Percentiles rank a stretch among this genome's conserved stretches.
These are phyloP conservation scores for Solanum chiquidenum DNA, from an alignment of 257 asterid genomes.

Conservation along the genomic window DNA sequence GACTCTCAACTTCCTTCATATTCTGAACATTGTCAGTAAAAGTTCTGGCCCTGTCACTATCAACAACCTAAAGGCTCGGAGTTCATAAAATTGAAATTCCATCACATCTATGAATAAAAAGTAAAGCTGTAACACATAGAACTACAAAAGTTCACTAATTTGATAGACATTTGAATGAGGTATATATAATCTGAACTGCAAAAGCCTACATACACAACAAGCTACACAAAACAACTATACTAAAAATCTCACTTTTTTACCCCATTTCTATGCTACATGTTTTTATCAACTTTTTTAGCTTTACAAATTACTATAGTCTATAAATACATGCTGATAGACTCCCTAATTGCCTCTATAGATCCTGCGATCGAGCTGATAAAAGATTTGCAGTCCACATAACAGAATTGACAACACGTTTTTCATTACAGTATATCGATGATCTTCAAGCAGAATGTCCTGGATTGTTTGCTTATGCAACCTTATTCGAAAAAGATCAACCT, in stretches of 20 bases:
- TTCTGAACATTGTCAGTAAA: background rate
- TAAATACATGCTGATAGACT: background rate
- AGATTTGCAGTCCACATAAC: background rate
- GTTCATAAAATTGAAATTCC: background rate
- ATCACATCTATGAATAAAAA: background rate
- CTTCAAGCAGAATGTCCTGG: background rate
- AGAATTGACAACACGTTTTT: background rate
- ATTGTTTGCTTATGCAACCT: too few relatives aligned
- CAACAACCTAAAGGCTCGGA: background rate
- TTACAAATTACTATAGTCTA: conserved; percentile 8
- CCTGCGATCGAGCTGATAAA: background rate
- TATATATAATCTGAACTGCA: background rate
- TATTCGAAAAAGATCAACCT: too few relatives aligned
- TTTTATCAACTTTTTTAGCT: conserved; percentile 1
- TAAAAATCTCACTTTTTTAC: background rate
- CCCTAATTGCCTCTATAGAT: background rate
- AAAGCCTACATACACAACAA: background rate
- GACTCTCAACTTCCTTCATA: background rate
- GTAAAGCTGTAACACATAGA: background rate
- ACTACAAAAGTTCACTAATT: background rate
- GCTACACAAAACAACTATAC: background rate
- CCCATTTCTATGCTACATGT: background rate
- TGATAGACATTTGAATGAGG: background rate
- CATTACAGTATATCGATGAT: background rate
- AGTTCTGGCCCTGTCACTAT: background rate